Evolutionary conservation across 169 alveolate genomes (phyloP).

Genomic region (Cryptosporidium meleagridis): DNA sequence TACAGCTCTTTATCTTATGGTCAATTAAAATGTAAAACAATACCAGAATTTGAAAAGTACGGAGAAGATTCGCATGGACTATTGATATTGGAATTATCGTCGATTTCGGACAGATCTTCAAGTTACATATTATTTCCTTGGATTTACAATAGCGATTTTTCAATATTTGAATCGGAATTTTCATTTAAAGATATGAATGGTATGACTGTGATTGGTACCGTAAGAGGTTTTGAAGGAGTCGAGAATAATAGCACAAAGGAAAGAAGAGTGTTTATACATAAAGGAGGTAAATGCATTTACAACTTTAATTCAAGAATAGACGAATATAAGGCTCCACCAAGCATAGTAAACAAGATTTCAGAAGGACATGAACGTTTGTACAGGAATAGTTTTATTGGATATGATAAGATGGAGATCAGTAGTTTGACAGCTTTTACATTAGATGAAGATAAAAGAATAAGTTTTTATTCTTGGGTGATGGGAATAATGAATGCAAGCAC

Average conservation of each 20-base stretch:
- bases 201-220: constrained; percentile 22
- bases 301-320: neutral
- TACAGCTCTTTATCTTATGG: constrained; percentile 5
- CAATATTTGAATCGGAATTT: constrained; percentile 9
- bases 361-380: neutral
- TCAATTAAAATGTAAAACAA: constrained; percentile 6
- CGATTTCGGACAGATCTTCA: neutral
- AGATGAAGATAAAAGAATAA: neutral
- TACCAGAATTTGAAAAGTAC: constrained; percentile 25
- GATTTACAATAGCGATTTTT: constrained; percentile 37
- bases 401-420: neutral
- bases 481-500: neutral
- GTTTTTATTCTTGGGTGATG: constrained; percentile 17
- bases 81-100: constrained; percentile 1
- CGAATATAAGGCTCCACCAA: constrained; percentile 37
- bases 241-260: neutral
- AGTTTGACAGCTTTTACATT: neutral
- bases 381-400: neutral
- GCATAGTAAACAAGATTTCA: neutral
- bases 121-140: constrained; percentile 35
- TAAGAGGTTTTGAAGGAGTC: neutral
- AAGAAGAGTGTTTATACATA: constrained; percentile 14
- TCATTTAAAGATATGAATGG: constrained; percentile 22
- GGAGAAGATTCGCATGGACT: constrained; percentile 33
- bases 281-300: constrained; percentile 8